Evolutionary conservation across 2,329 filamentous ascomycete species (phyloP).

Genomic region (Fusarium compactum): DNA sequence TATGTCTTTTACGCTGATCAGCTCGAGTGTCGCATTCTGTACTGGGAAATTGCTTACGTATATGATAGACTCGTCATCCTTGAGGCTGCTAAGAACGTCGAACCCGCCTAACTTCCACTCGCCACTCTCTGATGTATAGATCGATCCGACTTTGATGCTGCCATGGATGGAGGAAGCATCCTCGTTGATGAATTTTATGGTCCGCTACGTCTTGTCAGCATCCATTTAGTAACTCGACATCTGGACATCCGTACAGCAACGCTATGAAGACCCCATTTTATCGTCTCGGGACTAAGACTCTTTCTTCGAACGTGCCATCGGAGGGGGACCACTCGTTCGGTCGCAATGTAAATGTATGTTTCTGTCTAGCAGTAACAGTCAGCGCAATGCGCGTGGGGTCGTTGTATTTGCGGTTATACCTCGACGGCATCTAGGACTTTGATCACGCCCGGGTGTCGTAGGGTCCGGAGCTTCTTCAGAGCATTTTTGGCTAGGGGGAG

Average conservation of each 20-base stretch:
- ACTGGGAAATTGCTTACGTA: constrained; percentile 66
- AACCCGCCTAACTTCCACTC: constrained; percentile 98
- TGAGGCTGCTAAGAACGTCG: constrained; percentile 92
- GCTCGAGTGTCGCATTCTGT: background rate
- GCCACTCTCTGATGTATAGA: constrained; percentile 95
- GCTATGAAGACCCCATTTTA: constrained; percentile 95
- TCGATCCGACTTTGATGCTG: constrained; percentile 82
- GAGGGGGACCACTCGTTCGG: constrained; percentile 87
- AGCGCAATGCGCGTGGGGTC: constrained; percentile 31
- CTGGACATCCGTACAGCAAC: constrained; percentile 72
- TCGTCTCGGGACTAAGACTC: constrained; percentile 88
- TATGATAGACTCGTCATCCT: constrained; percentile 93
- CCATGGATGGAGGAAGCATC: constrained; percentile 94
- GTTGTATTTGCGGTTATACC: constrained; percentile 60
- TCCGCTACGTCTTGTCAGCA: constrained; percentile 70
- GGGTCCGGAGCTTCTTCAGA: constrained; percentile 89
- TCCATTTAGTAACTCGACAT: background rate
- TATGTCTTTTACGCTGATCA: constrained; percentile 71
- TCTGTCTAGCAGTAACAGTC: constrained; percentile 75
- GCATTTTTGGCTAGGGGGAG: constrained; percentile 93
- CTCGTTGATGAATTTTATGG: constrained; percentile 94
- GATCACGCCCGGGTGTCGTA: constrained; percentile 94
- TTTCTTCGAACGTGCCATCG: constrained; percentile 91
- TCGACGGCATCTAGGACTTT: constrained; percentile 95
- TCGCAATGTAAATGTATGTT: constrained; percentile 94